Conservation (phyloP, 192 early-diverging fungal species). For the Rhizophlyctis rosea region DNA sequence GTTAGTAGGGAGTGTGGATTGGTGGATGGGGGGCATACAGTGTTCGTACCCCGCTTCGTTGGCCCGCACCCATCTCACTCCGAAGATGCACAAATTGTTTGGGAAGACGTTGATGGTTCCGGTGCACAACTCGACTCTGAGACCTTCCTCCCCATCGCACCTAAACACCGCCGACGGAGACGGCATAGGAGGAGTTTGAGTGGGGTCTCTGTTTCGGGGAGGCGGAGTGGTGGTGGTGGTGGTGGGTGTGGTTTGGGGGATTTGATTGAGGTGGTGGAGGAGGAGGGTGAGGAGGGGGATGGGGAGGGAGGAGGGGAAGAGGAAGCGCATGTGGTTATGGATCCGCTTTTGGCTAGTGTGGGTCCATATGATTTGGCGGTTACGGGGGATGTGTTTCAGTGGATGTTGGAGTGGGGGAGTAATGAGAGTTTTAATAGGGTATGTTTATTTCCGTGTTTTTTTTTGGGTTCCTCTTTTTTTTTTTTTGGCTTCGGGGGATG, state of each 20-base stretch:
- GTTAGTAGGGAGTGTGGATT: slow-evolving; percentile 92
- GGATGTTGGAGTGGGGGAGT: slow-evolving; percentile 79
- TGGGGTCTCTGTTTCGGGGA: too few species aligned
- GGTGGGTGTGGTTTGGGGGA: background rate
- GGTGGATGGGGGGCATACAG: slow-evolving; percentile 65
- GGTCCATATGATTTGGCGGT: slow-evolving; percentile 80
- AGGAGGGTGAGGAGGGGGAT: background rate
- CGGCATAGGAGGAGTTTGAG: too few species aligned
- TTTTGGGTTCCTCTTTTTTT: too few species aligned
- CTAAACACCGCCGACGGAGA: background rate
- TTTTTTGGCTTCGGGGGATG: too few species aligned
- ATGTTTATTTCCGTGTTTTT: slow-evolving; percentile 3
- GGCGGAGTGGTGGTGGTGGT: too few species aligned
- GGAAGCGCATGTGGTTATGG: slow-evolving; percentile 8
- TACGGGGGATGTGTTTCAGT: slow-evolving; percentile 94
- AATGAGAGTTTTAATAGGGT: slow-evolving; percentile 52
- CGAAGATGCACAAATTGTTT: slow-evolving; percentile 60
- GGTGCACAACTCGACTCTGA: slow-evolving; percentile 50
- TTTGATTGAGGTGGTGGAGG: background rate
- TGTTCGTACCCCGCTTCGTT: slow-evolving; percentile 78
- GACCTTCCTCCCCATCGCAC: slow-evolving; percentile 35
- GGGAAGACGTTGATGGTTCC: slow-evolving; percentile 69
- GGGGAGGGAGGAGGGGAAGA: slow-evolving; percentile 11
- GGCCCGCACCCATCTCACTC: slow-evolving; percentile 43
- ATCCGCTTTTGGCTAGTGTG: slow-evolving; percentile 20